Conservation (phyloP, 495 filamentous ascomycete species). For the Podospora pseudocomata region DNA sequence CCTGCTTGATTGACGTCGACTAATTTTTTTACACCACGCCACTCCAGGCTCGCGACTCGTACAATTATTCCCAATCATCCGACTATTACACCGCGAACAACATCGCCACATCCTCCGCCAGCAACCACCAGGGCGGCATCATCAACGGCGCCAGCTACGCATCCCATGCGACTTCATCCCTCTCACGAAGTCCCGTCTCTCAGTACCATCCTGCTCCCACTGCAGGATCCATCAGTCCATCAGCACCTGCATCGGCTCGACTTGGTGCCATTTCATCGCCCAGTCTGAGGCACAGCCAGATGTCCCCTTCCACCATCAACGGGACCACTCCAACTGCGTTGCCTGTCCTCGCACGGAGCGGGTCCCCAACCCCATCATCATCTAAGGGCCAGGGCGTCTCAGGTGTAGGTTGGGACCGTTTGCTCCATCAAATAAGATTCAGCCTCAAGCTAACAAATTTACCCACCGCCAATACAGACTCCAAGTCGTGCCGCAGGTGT, state of each 20-base stretch:
- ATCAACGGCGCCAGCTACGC: conserved; percentile 42
- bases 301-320: conserved; percentile 45
- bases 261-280: conserved; percentile 51
- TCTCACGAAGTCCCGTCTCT: conserved; percentile 53
- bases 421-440: background rate
- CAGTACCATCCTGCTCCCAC: conserved; percentile 52
- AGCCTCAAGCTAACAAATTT: background rate
- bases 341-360: conserved; percentile 43
- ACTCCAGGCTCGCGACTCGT: conserved; percentile 50
- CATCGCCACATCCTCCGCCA: conserved; percentile 39
- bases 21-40: conserved; percentile 21
- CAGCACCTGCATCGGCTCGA: conserved; percentile 35
- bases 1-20: conserved; percentile 22
- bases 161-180: conserved; percentile 52
- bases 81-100: conserved; percentile 57
- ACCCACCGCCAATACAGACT: conserved; percentile 40
- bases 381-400: conserved; percentile 30
- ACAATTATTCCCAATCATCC: conserved; percentile 44
- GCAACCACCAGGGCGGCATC: background rate
- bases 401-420: conserved; percentile 32
- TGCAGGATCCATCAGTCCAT: conserved; percentile 52
- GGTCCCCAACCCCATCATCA: conserved; percentile 34
- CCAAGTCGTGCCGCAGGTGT: conserved; percentile 68
- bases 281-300: conserved; percentile 41
- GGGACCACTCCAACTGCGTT: conserved; percentile 40